phyloP scores from a whole-genome alignment of 805 yeast genomes.

The Sugiyamaella lignohabitans region DNA sequence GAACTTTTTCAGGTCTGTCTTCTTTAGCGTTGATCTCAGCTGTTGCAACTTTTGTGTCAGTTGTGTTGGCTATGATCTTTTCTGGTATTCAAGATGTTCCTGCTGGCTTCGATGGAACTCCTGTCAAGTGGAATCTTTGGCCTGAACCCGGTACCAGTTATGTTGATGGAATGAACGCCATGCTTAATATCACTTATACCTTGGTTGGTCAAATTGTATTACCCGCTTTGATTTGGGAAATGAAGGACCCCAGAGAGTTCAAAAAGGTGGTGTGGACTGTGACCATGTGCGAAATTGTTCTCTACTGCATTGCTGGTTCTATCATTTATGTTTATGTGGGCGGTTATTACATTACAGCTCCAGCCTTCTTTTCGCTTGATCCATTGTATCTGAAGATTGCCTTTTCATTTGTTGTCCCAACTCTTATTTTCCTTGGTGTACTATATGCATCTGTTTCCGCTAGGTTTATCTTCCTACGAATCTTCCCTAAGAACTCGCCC shows the following conservation, averaged over 20 bases:
- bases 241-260: constrained; percentile 52
- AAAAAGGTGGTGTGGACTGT: constrained; percentile 50
- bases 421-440: constrained; percentile 50
- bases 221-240: constrained; percentile 55
- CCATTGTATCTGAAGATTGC: constrained; percentile 46
- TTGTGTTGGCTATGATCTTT: constrained; percentile 45
- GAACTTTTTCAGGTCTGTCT: constrained; percentile 51
- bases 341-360: constrained; percentile 45
- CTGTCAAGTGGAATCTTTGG: constrained; percentile 43
- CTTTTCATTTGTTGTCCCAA: constrained; percentile 57
- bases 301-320: constrained; percentile 51
- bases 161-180: constrained; percentile 49
- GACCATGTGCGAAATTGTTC: constrained; percentile 43
- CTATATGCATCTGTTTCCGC: constrained; percentile 50
- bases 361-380: constrained; percentile 50
- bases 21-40: constrained; percentile 49
- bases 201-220: constrained; percentile 61
- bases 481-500: constrained; percentile 37
- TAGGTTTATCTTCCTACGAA: constrained; percentile 43
- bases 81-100: constrained; percentile 51
- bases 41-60: constrained; percentile 51
- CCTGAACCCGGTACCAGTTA: constrained; percentile 48
- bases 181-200: constrained; percentile 53
- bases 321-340: constrained; percentile 56
- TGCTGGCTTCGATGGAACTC: constrained; percentile 34